Evolutionary conservation across 2,329 filamentous ascomycete species (phyloP).

Genomic region (Aureobasidium sp.): DNA sequence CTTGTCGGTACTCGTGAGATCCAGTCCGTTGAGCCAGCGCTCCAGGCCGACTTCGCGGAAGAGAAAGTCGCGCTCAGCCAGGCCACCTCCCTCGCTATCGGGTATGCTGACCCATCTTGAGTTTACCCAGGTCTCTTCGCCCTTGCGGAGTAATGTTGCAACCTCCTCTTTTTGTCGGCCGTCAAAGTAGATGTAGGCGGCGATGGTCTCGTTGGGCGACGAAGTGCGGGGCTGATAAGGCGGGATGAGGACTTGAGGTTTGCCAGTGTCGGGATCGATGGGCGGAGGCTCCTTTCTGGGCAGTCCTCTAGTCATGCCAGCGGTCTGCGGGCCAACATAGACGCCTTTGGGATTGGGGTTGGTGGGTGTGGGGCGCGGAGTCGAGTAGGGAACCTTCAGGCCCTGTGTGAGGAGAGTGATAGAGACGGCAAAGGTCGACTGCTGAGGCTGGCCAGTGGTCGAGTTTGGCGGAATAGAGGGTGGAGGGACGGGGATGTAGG

Average conservation of each 20-base stretch:
- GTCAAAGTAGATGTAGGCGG: slow-evolving; percentile 98
- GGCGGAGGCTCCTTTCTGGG: slow-evolving; percentile 45
- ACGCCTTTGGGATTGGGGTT: slow-evolving; percentile 77
- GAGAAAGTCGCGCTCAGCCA: slow-evolving; percentile 92
- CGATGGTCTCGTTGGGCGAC: slow-evolving; percentile 92
- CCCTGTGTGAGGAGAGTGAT: slow-evolving; percentile 89
- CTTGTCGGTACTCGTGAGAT: slow-evolving; percentile 60
- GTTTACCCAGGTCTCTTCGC: slow-evolving; percentile 98
- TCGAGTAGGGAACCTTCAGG: slow-evolving; percentile 84
- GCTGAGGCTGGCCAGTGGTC: slow-evolving; percentile 68
- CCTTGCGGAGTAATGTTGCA: slow-evolving; percentile 79
- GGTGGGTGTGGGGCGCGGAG: slow-evolving; percentile 66
- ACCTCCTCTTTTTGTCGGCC: slow-evolving; percentile 93
- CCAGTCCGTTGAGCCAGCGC: slow-evolving; percentile 90
- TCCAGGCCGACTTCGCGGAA: slow-evolving; percentile 96
- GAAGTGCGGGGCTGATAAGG: slow-evolving; percentile 90
- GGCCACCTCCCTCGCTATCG: slow-evolving; percentile 79
- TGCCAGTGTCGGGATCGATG: slow-evolving; percentile 27
- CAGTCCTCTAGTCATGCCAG: slow-evolving; percentile 35
- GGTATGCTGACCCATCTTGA: slow-evolving; percentile 95
- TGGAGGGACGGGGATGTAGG: slow-evolving; percentile 92
- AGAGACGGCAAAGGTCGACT: slow-evolving; percentile 94
- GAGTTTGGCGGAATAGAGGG: slow-evolving; percentile 61
- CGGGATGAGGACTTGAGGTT: slow-evolving; percentile 51
- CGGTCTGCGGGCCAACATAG: slow-evolving; percentile 51